Evolutionary conservation across 2,329 filamentous ascomycete species (phyloP).

Genomic region (Cladosporium cucumerinum): DNA sequence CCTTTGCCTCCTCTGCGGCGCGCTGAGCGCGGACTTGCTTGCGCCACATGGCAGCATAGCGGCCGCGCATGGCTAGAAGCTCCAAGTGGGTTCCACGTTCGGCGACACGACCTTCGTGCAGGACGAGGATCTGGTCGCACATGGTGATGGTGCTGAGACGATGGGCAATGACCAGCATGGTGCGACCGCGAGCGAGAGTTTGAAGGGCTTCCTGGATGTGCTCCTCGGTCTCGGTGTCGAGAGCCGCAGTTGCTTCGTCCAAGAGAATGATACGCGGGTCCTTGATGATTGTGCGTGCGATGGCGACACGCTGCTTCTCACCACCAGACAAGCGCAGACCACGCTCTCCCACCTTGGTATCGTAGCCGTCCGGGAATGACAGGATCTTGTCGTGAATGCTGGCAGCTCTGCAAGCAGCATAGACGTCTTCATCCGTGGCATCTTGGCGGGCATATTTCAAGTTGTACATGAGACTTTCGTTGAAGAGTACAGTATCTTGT

Average conservation of each 20-base stretch:
- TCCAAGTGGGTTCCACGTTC: slow-evolving; percentile 53
- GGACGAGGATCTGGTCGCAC: slow-evolving; percentile 55
- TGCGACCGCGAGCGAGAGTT: slow-evolving; percentile 78
- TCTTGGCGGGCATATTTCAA: slow-evolving; percentile 81
- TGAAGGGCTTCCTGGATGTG: slow-evolving; percentile 86
- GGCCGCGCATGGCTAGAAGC: slow-evolving; percentile 45
- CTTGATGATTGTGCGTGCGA: slow-evolving; percentile 89
- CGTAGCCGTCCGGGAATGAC: slow-evolving; percentile 80
- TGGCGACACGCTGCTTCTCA: slow-evolving; percentile 90
- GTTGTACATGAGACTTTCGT: slow-evolving; percentile 93
- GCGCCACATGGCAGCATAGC: slow-evolving; percentile 51
- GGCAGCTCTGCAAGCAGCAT: slow-evolving; percentile 76
- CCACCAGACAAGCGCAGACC: slow-evolving; percentile 83
- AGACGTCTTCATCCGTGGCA: slow-evolving; percentile 77
- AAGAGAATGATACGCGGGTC: slow-evolving; percentile 87
- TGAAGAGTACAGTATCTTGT: slow-evolving; percentile 93
- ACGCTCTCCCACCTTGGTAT: slow-evolving; percentile 87
- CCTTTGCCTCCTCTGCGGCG: slow-evolving; percentile 49
- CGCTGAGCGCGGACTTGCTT: slow-evolving; percentile 51
- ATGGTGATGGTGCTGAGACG: slow-evolving; percentile 54
- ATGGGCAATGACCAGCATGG: slow-evolving; percentile 91
- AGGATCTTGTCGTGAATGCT: slow-evolving; percentile 92
- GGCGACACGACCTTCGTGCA: slow-evolving; percentile 51
- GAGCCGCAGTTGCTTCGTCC: slow-evolving; percentile 86
- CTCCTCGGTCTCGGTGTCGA: slow-evolving; percentile 89